Percentiles rank a stretch among this genome's conserved stretches.
Evolutionary conservation across 1,139 yeast genomes (phyloP).

Genomic region (Trichomonascaceae sp.): DNA sequence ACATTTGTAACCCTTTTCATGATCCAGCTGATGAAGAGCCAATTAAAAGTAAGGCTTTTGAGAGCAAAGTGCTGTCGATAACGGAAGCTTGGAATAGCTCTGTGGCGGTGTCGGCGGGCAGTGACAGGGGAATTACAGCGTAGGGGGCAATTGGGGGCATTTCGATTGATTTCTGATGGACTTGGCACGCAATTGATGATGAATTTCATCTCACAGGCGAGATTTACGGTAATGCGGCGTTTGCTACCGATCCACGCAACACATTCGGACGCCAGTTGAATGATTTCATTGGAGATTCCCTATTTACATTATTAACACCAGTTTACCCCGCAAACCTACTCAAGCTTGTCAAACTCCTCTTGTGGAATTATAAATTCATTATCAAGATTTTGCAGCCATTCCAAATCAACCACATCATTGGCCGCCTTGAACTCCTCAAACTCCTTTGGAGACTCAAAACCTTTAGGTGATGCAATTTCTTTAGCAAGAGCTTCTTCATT

Average conservation of each 20-base stretch:
- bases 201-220: no score
- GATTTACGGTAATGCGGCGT: no score
- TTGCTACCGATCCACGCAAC: no score
- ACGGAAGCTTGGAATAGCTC: slow-evolving; percentile 22
- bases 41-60: slow-evolving; percentile 27
- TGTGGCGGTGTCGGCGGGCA: background rate
- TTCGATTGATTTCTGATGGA: no score
- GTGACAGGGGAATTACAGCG: background rate
- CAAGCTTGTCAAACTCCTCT: background rate
- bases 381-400: background rate
- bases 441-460: background rate
- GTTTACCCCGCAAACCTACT: background rate
- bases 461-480: background rate
- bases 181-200: no score
- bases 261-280: no score
- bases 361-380: background rate
- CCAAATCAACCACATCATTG: background rate
- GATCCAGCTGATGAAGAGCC: slow-evolving; percentile 21
- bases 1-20: slow-evolving; percentile 37
- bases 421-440: background rate
- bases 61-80: slow-evolving; percentile 22
- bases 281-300: no score
- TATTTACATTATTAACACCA: no score
- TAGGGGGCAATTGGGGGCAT: background rate
- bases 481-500: background rate